These are phyloP conservation scores for Myxozyma sirexii DNA, from an alignment of 805 yeast species.

Conservation along the genomic window DNA sequence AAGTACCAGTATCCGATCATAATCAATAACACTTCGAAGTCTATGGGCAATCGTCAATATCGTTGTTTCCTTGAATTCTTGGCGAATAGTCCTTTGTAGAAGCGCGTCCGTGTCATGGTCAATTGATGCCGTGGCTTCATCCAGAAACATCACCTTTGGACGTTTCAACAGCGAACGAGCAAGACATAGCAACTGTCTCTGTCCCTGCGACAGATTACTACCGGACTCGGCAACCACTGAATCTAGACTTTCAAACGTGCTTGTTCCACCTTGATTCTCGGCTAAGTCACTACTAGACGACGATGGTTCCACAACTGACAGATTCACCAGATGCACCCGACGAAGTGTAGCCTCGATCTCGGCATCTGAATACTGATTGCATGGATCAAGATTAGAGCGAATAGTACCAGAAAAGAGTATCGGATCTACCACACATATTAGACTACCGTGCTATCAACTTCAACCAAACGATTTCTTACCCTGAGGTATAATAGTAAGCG, in stretches of 20 bases:
- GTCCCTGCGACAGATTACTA: slow-evolving; percentile 68
- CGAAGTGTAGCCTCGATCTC: slow-evolving; percentile 70
- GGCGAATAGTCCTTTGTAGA: slow-evolving; percentile 60
- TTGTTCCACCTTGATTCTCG: slow-evolving; percentile 9
- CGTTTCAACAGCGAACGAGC: slow-evolving; percentile 71
- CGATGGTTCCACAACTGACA: slow-evolving; percentile 16
- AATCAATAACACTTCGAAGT: slow-evolving; percentile 68
- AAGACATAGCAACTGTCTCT: slow-evolving; percentile 67
- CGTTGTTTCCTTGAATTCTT: slow-evolving; percentile 63
- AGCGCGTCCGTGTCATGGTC: slow-evolving; percentile 73
- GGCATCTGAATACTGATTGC: slow-evolving; percentile 56
- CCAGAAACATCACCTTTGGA: slow-evolving; percentile 62
- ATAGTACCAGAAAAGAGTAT: slow-evolving; percentile 79
- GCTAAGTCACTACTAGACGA: neutral
- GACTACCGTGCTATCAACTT: neutral
- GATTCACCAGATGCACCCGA: slow-evolving; percentile 48
- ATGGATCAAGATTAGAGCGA: slow-evolving; percentile 78
- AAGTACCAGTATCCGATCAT: slow-evolving; percentile 78
- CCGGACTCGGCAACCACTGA: slow-evolving; percentile 69
- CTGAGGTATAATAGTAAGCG: slow-evolving; percentile 81
- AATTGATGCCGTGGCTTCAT: slow-evolving; percentile 77
- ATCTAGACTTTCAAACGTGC: slow-evolving; percentile 61
- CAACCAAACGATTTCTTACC: slow-evolving; percentile 45
- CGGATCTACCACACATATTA: slow-evolving; percentile 63
- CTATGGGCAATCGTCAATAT: slow-evolving; percentile 76